Percentiles rank a stretch among this genome's conserved stretches.
These are phyloP conservation scores for Boehmeria nivea DNA, from an alignment of 306 rosid genomes.

Conservation along the genomic window DNA sequence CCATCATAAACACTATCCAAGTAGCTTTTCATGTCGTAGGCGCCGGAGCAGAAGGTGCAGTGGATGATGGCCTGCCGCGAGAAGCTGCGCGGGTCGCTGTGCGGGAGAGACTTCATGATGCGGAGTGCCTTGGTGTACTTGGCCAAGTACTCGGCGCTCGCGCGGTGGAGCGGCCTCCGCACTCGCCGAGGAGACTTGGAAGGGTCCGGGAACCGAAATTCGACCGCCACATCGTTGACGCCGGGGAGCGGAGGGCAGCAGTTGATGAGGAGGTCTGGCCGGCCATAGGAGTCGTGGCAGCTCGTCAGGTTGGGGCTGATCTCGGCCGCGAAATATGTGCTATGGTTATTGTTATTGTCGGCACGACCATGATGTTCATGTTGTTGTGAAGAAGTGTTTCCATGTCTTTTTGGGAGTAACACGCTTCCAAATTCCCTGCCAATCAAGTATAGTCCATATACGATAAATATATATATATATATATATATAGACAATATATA, in stretches of 20 bases:
- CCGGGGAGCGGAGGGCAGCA: constrained; percentile 12
- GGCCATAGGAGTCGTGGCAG: constrained; percentile 20
- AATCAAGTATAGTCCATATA: no score
- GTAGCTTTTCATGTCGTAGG: constrained; percentile 9
- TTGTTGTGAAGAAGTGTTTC: no score
- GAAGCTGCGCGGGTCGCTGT: constrained; percentile 23
- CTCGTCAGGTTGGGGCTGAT: constrained; percentile 16
- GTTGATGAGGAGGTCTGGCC: constrained; percentile 14
- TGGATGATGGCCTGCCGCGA: constrained; percentile 17
- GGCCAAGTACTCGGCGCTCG: neutral
- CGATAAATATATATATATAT: no score
- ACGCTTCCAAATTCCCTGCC: no score
- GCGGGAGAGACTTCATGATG: constrained; percentile 19
- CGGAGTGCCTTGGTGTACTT: constrained; percentile 12
- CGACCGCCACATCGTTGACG: neutral
- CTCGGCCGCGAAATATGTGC: neutral
- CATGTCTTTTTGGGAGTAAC: no score
- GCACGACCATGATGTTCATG: no score
- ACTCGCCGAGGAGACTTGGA: neutral
- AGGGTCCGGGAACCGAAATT: constrained; percentile 8
- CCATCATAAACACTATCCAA: no score
- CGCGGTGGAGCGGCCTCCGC: constrained; percentile 6
- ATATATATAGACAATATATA: no score
- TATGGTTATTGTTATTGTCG: neutral
- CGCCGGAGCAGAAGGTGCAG: constrained; percentile 23